phyloP scores from a whole-genome alignment of 805 yeast genomes.

The Kazachstania martiniae region DNA sequence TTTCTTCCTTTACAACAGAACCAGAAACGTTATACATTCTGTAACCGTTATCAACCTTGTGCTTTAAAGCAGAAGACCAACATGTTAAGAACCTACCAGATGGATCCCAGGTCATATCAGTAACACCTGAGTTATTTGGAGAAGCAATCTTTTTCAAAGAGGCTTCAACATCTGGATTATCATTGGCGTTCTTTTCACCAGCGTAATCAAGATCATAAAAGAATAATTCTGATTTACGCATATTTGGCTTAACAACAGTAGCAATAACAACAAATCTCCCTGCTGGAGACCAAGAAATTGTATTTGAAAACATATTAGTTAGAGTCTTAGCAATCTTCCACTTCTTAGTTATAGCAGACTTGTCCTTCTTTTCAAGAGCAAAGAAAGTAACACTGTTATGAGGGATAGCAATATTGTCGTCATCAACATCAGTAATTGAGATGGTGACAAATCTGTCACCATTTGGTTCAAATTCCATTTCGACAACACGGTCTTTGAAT shows the following conservation, averaged over 20 bases:
- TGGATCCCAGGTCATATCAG: conserved; percentile 88
- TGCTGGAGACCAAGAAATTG: conserved; percentile 80
- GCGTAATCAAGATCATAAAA: conserved; percentile 82
- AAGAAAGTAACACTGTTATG: conserved; percentile 67
- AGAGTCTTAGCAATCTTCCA: conserved; percentile 54
- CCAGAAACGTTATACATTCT: conserved; percentile 82
- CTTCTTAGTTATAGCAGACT: conserved; percentile 33
- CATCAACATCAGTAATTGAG: conserved; percentile 41
- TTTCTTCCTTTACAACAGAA: conserved; percentile 59
- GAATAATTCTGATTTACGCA: conserved; percentile 55
- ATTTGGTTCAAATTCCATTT: conserved; percentile 93
- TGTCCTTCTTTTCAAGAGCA: conserved; percentile 58
- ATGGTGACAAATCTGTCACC: conserved; percentile 79
- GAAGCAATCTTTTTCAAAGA: conserved; percentile 51
- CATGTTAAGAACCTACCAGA: conserved; percentile 85
- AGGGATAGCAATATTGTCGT: conserved; percentile 49
- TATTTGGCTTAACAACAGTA: conserved; percentile 35
- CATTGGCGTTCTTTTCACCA: conserved; percentile 40
- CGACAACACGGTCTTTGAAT: conserved; percentile 75
- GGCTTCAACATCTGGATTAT: conserved; percentile 37
- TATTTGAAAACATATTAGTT: conserved; percentile 55
- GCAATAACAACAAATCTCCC: conserved; percentile 72
- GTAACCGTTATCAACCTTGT: conserved; percentile 82
- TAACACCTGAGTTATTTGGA: conserved; percentile 64
- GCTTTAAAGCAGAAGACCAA: conserved; percentile 81